Evolutionary conservation across 169 alveolate species (phyloP), one percentile per base, ranked within the genome.

Genomic region (Plasmodium gaboni): DNA sequence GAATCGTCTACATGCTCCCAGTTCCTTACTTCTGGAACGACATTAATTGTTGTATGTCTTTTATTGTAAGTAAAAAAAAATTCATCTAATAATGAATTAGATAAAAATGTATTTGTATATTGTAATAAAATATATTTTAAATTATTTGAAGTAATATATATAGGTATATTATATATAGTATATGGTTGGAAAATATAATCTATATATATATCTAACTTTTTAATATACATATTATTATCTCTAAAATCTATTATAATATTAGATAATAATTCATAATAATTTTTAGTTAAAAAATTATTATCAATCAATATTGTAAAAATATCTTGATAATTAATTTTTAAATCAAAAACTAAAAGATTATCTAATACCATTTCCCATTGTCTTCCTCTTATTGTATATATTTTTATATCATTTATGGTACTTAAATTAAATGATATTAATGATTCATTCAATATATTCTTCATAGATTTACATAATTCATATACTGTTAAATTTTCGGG

Each of bases 171-270:
- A 46, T 86, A 73, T 13, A 86, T 17, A 15, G 63, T 71, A 24
- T 71, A 86, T 4, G 92, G 92, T 1, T 13, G 38, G 19, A 50
- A 59, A 71, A 60, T 70, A 53, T 86, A 86, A 50, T 86, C 85
- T 15, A 72, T 57, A 73, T 70, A 71, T 32, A 86, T 71, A 64
- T 59, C 78, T 24, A 86, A 73, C 68, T 86, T 86, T 51, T 72
- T 69, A 17, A 71, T 17, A 53, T 64, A 69, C 38, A 86, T 86
- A 50, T 70, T 60, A 13, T 51, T 71, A 61, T 59, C 65, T 22
- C 70, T 63, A 38, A 86, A 86, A 86, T 86, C 92, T 13, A 86
- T 71, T 22, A 48, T 22, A 32, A 86, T 32, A 71, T 86, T 86
- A 13, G 92, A 71, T 50, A 86, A 59, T 24, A 15, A 15, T 64